Conservation (phyloP, 129 eudicot genomes). For the Artemisia argyi region DNA sequence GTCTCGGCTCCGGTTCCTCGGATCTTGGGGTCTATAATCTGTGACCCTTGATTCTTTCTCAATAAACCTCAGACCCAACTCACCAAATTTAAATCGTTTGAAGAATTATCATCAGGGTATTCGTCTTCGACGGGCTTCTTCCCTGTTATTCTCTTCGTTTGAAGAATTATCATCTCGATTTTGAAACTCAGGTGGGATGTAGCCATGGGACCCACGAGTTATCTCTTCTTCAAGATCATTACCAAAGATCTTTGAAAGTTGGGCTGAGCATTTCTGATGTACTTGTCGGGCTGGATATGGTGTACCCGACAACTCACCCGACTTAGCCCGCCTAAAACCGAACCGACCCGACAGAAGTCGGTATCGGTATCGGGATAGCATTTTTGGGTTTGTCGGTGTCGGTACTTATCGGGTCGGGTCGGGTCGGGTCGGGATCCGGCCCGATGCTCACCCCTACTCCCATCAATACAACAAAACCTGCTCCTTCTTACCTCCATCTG, state of each 20-base stretch:
- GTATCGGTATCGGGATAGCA: no score
- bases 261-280: no score
- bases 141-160: slow-evolving; percentile 62
- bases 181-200: slow-evolving; percentile 78
- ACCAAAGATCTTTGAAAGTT: slow-evolving; percentile 72
- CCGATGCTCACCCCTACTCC: no score
- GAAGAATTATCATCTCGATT: slow-evolving; percentile 49
- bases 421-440: no score
- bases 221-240: slow-evolving; percentile 64
- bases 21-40: slow-evolving; percentile 66
- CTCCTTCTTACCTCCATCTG: no score
- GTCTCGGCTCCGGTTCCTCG: slow-evolving; percentile 50
- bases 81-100: slow-evolving; percentile 49
- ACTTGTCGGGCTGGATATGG: no score
- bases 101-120: slow-evolving; percentile 44
- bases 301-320: no score
- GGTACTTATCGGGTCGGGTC: no score
- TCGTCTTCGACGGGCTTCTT: slow-evolving; percentile 61
- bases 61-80: slow-evolving; percentile 73
- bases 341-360: no score
- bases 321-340: no score
- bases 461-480: no score
- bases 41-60: slow-evolving; percentile 47
- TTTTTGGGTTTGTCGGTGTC: no score
- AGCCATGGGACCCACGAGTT: slow-evolving; percentile 71